Percentiles rank a stretch among this genome's conserved stretches.
Evolutionary conservation across 805 yeast species (phyloP).

Genomic region (Starmerella cellae): DNA sequence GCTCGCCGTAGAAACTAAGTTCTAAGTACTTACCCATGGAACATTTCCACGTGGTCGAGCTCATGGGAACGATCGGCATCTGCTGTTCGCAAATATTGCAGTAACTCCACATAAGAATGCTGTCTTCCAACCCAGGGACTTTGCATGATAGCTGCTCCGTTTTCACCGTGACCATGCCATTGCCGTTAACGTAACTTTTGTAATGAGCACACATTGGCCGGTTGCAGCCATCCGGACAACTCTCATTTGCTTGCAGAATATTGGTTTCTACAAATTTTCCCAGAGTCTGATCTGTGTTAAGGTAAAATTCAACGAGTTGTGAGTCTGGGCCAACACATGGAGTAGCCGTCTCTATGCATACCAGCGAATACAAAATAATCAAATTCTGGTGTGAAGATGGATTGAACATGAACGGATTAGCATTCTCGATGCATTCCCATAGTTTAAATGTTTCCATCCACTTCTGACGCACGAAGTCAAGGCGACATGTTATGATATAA

Average conservation of each 20-base stretch:
- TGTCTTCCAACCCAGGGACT: constrained; percentile 48
- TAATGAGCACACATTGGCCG: constrained; percentile 58
- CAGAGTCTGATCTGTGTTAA: constrained; percentile 79
- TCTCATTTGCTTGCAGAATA: constrained; percentile 48
- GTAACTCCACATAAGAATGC: constrained; percentile 79
- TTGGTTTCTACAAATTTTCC: constrained; percentile 80
- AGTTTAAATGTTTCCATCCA: constrained; percentile 37
- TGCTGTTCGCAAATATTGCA: constrained; percentile 67
- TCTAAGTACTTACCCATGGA: constrained; percentile 92
- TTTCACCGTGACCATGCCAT: constrained; percentile 65
- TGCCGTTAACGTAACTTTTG: constrained; percentile 77
- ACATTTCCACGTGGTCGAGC: constrained; percentile 74
- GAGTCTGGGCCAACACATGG: constrained; percentile 87
- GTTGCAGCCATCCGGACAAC: constrained; percentile 76
- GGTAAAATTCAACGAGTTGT: constrained; percentile 73
- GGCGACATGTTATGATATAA: constrained; percentile 24
- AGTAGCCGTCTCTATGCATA: constrained; percentile 68
- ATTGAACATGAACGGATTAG: constrained; percentile 46
- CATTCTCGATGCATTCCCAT: constrained; percentile 52
- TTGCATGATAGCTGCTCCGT: constrained; percentile 49
- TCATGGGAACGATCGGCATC: constrained; percentile 69
- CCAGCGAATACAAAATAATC: constrained; percentile 65
- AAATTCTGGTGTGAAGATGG: constrained; percentile 69
- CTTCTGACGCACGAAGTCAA: constrained; percentile 25
- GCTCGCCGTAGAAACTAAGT: constrained; percentile 61